Conservation (phyloP, 2,329 filamentous ascomycete species). For the Phaeophleospora eucalypticola region DNA sequence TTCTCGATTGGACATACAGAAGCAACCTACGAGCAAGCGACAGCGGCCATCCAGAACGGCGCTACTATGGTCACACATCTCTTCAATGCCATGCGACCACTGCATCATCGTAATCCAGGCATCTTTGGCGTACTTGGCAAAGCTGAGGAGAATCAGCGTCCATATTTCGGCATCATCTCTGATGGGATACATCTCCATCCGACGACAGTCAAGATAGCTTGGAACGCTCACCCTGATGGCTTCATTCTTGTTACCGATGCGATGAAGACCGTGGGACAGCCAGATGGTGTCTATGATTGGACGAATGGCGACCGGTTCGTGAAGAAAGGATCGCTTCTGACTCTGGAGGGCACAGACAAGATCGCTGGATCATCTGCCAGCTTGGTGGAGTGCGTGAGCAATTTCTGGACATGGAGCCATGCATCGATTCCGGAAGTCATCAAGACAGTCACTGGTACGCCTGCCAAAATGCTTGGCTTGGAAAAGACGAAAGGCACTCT, state of each 20-base stretch:
- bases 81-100: constrained; percentile 53
- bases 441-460: constrained; percentile 69
- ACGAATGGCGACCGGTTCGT: constrained; percentile 66
- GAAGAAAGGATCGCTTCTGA: constrained; percentile 68
- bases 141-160: constrained; percentile 47
- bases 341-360: constrained; percentile 71
- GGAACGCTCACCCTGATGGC: constrained; percentile 76
- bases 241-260: constrained; percentile 89
- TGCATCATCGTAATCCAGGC: constrained; percentile 74
- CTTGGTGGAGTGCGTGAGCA: constrained; percentile 76
- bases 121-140: constrained; percentile 81
- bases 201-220: constrained; percentile 83
- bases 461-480: constrained; percentile 71
- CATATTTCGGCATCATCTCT: constrained; percentile 84
- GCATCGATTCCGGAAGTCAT: constrained; percentile 64
- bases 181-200: constrained; percentile 89
- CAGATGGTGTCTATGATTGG: constrained; percentile 82
- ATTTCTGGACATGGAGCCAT: constrained; percentile 73
- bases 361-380: constrained; percentile 59
- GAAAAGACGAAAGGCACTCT: constrained; percentile 60
- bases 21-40: constrained; percentile 46
- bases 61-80: constrained; percentile 53
- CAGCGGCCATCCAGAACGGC: constrained; percentile 45
- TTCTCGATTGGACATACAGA: constrained; percentile 60
- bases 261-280: constrained; percentile 79